Percentiles rank a stretch among this genome's conserved stretches.
Evolutionary conservation across 1,139 yeast species (phyloP).

Genomic region (Yamadazyma sp.): DNA sequence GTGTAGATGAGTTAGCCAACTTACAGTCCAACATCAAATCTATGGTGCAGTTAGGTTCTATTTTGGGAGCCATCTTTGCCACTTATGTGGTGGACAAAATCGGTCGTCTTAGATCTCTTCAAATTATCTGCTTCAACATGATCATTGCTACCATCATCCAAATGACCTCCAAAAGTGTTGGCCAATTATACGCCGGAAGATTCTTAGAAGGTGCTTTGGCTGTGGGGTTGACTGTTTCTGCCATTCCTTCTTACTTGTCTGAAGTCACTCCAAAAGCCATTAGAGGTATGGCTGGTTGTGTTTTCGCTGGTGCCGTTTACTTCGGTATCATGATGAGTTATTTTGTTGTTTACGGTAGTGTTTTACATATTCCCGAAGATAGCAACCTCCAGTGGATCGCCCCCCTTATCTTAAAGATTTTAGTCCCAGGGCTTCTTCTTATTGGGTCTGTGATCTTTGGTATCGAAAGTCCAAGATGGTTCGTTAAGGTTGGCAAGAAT

Average conservation of each 20-base stretch:
- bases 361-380: constrained; percentile 29
- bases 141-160: constrained; percentile 49
- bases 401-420: constrained; percentile 38
- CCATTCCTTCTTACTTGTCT: constrained; percentile 55
- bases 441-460: constrained; percentile 36
- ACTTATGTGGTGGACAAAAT: constrained; percentile 50
- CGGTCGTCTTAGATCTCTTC: constrained; percentile 57
- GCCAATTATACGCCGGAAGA: constrained; percentile 56
- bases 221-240: constrained; percentile 56
- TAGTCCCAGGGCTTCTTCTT: constrained; percentile 44
- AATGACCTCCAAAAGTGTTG: constrained; percentile 41
- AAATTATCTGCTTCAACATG: constrained; percentile 46
- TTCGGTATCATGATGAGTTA: constrained; percentile 54
- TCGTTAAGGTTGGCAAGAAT: constrained; percentile 34
- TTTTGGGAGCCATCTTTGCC: constrained; percentile 57
- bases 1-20: constrained; percentile 40
- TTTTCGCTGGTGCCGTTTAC: constrained; percentile 58
- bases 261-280: constrained; percentile 55
- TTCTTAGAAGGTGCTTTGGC: constrained; percentile 52
- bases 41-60: constrained; percentile 63
- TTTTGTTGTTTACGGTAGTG: constrained; percentile 47
- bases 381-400: constrained; percentile 38
- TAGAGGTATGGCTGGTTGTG: constrained; percentile 51
- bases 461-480: constrained; percentile 50
- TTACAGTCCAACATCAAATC: constrained; percentile 56